These are phyloP conservation scores for Russula dissimulans DNA, from an alignment of 768 basidiomycete genomes.

Conservation along the genomic window DNA sequence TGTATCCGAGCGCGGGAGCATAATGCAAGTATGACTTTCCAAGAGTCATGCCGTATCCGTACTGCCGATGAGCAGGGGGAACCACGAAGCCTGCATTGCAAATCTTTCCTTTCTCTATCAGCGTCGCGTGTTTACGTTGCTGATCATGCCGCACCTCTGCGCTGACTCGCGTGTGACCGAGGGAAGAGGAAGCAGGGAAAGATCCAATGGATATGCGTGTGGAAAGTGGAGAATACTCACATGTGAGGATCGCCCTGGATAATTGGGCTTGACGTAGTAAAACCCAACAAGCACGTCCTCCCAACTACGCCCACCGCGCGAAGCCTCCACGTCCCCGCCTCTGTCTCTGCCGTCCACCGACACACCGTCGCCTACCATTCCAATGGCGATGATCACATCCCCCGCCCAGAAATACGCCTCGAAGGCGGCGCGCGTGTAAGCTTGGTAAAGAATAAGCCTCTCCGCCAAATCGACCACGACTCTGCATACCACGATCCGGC, in stretches of 20 bases:
- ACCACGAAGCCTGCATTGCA: constrained; percentile 90
- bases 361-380: constrained; percentile 4
- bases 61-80: constrained; percentile 48
- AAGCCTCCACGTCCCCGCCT: constrained; percentile 32
- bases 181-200: background rate
- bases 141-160: background rate
- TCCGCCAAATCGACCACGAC: too few relatives aligned
- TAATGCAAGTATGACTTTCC: constrained; percentile 75
- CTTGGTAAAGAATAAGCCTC: too few relatives aligned
- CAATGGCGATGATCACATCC: constrained; percentile 66
- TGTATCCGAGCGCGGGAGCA: constrained; percentile 69
- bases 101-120: constrained; percentile 37
- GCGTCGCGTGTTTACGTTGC: background rate
- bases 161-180: background rate
- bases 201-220: too few relatives aligned
- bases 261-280: constrained; percentile 85
- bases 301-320: constrained; percentile 48
- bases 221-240: constrained; percentile 38
- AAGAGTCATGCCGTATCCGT: constrained; percentile 60
- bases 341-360: too few relatives aligned
- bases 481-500: too few relatives aligned
- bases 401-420: constrained; percentile 68
- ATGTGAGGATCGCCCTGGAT: constrained; percentile 84
- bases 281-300: constrained; percentile 63
- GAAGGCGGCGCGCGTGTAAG: constrained; percentile 44